Evolutionary conservation across 495 filamentous ascomycete genomes (phyloP), one percentile per base, ranked within the genome.

Genomic region (Neurospora sp.): DNA sequence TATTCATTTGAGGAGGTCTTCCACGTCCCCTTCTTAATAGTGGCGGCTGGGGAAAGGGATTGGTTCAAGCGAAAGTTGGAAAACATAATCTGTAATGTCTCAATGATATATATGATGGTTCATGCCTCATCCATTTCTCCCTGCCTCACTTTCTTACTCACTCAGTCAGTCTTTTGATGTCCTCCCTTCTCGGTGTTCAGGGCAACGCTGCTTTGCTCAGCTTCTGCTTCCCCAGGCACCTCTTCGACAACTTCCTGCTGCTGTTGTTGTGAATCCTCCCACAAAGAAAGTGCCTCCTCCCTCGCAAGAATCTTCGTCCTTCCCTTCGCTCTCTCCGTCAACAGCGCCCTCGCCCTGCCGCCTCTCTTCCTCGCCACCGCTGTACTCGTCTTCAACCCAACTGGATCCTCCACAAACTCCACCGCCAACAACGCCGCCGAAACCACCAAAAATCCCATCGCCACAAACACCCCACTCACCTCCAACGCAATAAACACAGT

Each of bases 401-500:
- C 31, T 31, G 75, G 73, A 71, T 81, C 74, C 14, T 23, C 41
- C 18, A 73, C 35, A 40, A 77, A 76, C 72, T 78, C 77, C 16
- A 66, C 7, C 4, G 20, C 73, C 40, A 80, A 44, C n/a, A 81
- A 11, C 9, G 44, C 59, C 0, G 72, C n/a, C 14, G 38, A 59
- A 14, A 72, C 27, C 3, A 70, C 31, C 18, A 66, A 7, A 5
- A 77, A 54, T 8, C 76, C 80, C 3, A 70, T 4, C 0, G 74
- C 76, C 1, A 82, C 62, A 75, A 82, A 79, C 66, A 79, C 20
- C 1, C 76, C 77, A 18, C 76, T 76, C 8, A 80, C 39, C 76
- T 82, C 71, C 37, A 82, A 70, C 40, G 78, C 78, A n/a, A 82
- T 79, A 54, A 71, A 79, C 69, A 82, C 73, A 5, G 54, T 74